These are phyloP conservation scores for Paramecium octaurelia DNA, from an alignment of 73 alveolate genomes.

Conservation along the genomic window DNA sequence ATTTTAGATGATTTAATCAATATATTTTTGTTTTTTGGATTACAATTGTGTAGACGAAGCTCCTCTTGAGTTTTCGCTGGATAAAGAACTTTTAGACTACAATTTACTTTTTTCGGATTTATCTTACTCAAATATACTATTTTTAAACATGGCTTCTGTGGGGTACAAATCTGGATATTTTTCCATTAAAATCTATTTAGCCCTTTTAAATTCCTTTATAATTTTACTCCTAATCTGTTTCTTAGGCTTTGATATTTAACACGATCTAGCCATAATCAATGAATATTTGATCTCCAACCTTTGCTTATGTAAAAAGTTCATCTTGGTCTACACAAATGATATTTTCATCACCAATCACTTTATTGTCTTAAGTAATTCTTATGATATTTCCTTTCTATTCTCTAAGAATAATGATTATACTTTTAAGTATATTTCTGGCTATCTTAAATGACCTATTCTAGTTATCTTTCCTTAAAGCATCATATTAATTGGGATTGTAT, in stretches of 20 bases:
- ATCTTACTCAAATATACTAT: neutral
- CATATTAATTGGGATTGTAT: slow-evolving; percentile 34
- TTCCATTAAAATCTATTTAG: neutral
- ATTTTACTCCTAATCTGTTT: neutral
- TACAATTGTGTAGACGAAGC: neutral
- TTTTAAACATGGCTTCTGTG: neutral
- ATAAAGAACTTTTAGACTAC: neutral
- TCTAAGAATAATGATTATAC: neutral
- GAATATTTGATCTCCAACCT: neutral
- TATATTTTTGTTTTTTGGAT: neutral
- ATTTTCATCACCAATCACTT: slow-evolving; percentile 3
- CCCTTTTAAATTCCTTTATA: neutral
- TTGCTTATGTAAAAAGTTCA: neutral
- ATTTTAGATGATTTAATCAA: neutral
- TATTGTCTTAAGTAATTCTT: neutral
- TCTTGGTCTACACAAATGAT: neutral
- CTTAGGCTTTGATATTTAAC: neutral
- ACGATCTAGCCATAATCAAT: slow-evolving; percentile 26
- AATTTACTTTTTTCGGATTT: slow-evolving; percentile 32
- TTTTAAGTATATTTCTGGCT: slow-evolving; percentile 11
- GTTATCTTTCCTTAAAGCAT: slow-evolving; percentile 5
- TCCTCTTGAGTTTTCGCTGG: neutral
- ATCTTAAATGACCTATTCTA: slow-evolving; percentile 10
- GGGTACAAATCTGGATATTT: slow-evolving; percentile 18
- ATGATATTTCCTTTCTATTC: neutral